A percentile compares a stretch with the other conserved stretches of the same genome.
Evolutionary conservation across 495 filamentous ascomycete species (phyloP).

Genomic region (Podospora appendiculata): DNA sequence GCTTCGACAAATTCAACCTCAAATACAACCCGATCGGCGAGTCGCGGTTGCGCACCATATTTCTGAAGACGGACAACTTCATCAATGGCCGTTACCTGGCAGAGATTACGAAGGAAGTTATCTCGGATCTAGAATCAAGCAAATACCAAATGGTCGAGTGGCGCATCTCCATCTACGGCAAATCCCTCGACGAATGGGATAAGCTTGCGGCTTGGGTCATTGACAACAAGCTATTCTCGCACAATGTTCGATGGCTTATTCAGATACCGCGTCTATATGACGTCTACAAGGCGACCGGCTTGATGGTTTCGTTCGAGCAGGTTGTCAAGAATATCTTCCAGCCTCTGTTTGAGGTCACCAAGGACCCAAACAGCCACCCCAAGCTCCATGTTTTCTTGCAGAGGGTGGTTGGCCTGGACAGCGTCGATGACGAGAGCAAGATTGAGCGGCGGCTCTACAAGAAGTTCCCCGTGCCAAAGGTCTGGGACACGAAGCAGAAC

Average conservation of each 20-base stretch:
- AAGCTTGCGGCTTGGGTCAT: slow-evolving; percentile 98
- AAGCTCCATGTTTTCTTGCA: slow-evolving; percentile 94
- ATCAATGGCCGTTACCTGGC: slow-evolving; percentile 93
- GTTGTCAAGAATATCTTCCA: slow-evolving; percentile 88
- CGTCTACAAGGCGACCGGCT: slow-evolving; percentile 80
- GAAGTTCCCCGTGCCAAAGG: slow-evolving; percentile 84
- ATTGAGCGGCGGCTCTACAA: slow-evolving; percentile 80
- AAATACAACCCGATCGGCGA: slow-evolving; percentile 98
- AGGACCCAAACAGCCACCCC: slow-evolving; percentile 75
- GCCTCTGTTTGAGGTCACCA: slow-evolving; percentile 90
- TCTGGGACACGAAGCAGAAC: slow-evolving; percentile 88
- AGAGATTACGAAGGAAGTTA: slow-evolving; percentile 96
- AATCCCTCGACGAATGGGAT: slow-evolving; percentile 90
- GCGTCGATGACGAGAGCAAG: slow-evolving; percentile 98
- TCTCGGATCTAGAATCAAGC: slow-evolving; percentile 94
- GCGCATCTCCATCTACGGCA: slow-evolving; percentile 94
- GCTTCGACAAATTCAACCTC: slow-evolving; percentile 98
- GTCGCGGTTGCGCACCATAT: slow-evolving; percentile 89
- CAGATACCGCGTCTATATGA: slow-evolving; percentile 93
- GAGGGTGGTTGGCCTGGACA: slow-evolving; percentile 92
- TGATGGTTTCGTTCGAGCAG: slow-evolving; percentile 86
- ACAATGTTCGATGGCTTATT: slow-evolving; percentile 95
- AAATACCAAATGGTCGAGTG: slow-evolving; percentile 99
- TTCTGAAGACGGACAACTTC: slow-evolving; percentile 96
- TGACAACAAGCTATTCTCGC: slow-evolving; percentile 95